Evolutionary conservation across 768 basidiomycete genomes (phyloP).

Genomic region (Boletus rubroflammeus): DNA sequence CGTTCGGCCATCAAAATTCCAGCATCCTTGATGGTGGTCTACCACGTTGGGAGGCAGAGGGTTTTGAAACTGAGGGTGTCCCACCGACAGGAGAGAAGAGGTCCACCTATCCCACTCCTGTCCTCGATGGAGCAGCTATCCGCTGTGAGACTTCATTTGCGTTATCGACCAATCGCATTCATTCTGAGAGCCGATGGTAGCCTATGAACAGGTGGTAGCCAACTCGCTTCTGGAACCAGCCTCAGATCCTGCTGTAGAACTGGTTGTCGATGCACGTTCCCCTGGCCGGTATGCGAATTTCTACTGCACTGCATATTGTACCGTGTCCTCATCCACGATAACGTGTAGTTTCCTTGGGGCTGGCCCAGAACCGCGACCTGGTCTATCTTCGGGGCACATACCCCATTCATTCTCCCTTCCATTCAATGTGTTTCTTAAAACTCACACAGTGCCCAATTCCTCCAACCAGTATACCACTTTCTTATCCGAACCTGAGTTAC

Average conservation of each 20-base stretch:
- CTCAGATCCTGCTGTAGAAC: conserved; percentile 45
- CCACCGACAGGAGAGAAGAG: conserved; percentile 23
- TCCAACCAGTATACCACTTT: conserved; percentile 56
- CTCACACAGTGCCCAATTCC: conserved; percentile 31
- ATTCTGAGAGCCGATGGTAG: conserved; percentile 37
- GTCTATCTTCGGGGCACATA: conserved; percentile 88
- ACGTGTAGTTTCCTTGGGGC: conserved; percentile 66
- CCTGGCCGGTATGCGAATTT: conserved; percentile 58
- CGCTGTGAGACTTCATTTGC: conserved; percentile 37
- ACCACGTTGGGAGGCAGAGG: conserved; percentile 73
- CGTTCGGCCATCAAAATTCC: conserved; percentile 83
- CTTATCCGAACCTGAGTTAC: conserved; percentile 55
- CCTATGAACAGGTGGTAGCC: conserved; percentile 74
- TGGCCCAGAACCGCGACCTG: conserved; percentile 86
- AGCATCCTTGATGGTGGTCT: conserved; percentile 93
- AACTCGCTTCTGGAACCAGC: conserved; percentile 56
- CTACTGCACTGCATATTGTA: not conserved
- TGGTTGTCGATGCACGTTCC: conserved; percentile 87
- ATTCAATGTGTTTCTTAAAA: conserved; percentile 68
- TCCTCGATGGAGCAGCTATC: conserved; percentile 47
- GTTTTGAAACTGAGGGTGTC: conserved; percentile 45
- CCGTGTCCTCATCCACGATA: conserved; percentile 5
- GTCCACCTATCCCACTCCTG: conserved; percentile 50
- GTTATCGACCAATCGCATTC: conserved; percentile 30
- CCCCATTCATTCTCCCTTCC: conserved; percentile 83